Evolutionary conservation across 2,329 filamentous ascomycete species (phyloP).

Genomic region (Aspergillus luchuensis): DNA sequence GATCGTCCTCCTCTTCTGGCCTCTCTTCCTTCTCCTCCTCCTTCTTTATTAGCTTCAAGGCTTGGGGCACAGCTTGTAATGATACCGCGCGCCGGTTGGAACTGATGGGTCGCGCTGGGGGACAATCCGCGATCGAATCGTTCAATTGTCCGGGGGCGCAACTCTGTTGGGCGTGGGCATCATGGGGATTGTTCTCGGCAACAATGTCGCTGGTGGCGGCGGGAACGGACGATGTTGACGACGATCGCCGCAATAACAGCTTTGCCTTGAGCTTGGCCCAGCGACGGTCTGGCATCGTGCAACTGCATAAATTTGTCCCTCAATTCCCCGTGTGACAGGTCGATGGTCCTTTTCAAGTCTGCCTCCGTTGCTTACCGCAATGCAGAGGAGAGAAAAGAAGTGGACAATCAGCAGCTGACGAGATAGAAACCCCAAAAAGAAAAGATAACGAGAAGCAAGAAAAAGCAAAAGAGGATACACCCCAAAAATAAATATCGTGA

Average conservation of each 20-base stretch:
- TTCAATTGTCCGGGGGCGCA: not conserved
- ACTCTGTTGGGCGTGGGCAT: not conserved
- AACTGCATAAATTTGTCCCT: not conserved
- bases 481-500: not conserved
- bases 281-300: constrained; percentile 37
- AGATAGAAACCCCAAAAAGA: not conserved
- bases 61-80: not conserved
- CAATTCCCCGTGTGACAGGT: too few relatives aligned
- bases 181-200: not conserved
- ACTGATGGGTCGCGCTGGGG: not conserved
- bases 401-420: not conserved
- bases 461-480: not conserved
- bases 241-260: constrained; percentile 36
- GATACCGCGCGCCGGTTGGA: not conserved
- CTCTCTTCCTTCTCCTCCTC: too few relatives aligned
- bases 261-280: constrained; percentile 40
- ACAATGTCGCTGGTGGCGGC: constrained; percentile 12
- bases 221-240: constrained; percentile 28
- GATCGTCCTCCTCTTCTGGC: too few relatives aligned
- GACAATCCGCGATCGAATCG: not conserved
- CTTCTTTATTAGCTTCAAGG: not conserved
- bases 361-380: not conserved
- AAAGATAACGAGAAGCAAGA: not conserved
- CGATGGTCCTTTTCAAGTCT: constrained; percentile 1
- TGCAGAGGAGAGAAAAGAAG: constrained; percentile 1